Evolutionary conservation across 2,329 filamentous ascomycete genomes (phyloP), one percentile per base, ranked within the genome.

Genomic region (Xylariaceae sp.): DNA sequence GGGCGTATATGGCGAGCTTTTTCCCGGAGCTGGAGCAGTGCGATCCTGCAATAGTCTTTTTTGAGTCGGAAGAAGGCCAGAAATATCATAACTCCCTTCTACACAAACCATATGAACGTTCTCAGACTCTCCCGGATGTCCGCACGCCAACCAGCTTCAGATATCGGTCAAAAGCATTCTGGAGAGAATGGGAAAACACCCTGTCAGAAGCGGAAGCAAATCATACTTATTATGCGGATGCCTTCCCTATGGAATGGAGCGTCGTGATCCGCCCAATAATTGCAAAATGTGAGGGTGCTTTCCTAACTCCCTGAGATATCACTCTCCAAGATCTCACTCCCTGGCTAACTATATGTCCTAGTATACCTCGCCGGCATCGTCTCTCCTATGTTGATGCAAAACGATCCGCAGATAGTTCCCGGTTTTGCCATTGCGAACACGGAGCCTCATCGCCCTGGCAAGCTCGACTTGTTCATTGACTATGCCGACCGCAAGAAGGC

Each of bases 311-410:
- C 28, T 45, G 16, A 31, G 12, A 19, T 16, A 9, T 39, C 8
- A 5, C 4, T 9, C 3, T 24, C n/a, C n/a, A n/a, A n/a, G n/a
- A n/a, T n/a, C n/a, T n/a, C n/a, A n/a, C n/a, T n/a, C 24, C 14
- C 17, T 17, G 12, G 19, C 34, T 33, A 33, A 37, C 12, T 50
- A 5, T 1, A 29, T 19, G 28, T 39, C 21, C 5, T 45, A 77
- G 75, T 81, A 9, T 81, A 79, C 67, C 75, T 75, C 60, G 75
- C 76, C 14, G 79, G 79, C 46, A 66, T 81, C 31, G 73, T 82
- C 48, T 67, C 66, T 2, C 69, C 70, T 3, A 63, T 53, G 4
- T 48, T 65, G 29, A 12, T 67, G 5, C 54, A 67, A 45, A 69
- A 69, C 28, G 72, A 71, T 50, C 58, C 62, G 9, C 55, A 53